phyloP scores from a whole-genome alignment of 2,329 filamentous ascomycete species.

The Paraphaeosphaeria minitans region DNA sequence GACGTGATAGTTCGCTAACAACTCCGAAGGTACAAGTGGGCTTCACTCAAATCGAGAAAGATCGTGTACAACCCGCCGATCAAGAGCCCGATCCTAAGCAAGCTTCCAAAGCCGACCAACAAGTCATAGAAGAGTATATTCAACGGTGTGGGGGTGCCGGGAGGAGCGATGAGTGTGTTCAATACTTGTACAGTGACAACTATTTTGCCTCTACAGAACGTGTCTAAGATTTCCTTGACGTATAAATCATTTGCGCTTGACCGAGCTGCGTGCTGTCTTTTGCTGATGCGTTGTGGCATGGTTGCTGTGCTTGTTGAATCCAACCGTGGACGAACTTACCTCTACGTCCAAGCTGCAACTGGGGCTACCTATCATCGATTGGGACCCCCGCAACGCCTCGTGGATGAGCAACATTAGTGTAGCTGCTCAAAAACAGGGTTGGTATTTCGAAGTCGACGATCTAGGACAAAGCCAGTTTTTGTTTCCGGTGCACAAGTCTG shows the following conservation, averaged over 20 bases:
- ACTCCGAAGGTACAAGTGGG: slow-evolving; percentile 83
- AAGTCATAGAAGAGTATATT: slow-evolving; percentile 39
- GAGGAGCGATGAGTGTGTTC: slow-evolving; percentile 38
- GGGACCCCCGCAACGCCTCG: not conserved
- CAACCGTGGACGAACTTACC: not conserved
- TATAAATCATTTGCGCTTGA: slow-evolving; percentile 25
- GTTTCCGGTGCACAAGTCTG: not conserved
- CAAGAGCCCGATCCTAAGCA: slow-evolving; percentile 36
- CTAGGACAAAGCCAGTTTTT: not conserved
- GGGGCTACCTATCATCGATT: not conserved
- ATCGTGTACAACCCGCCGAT: slow-evolving; percentile 80
- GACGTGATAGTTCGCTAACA: slow-evolving; percentile 31
- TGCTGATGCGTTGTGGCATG: slow-evolving; percentile 19
- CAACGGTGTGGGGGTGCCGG: slow-evolving; percentile 22
- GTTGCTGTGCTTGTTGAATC: slow-evolving; percentile 11
- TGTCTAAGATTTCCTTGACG: slow-evolving; percentile 35
- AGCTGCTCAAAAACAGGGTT: not conserved
- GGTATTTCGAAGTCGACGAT: not conserved
- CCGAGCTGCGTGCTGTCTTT: slow-evolving; percentile 13
- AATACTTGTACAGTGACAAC: slow-evolving; percentile 48
- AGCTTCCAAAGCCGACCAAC: slow-evolving; percentile 40
- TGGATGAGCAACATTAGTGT: not conserved
- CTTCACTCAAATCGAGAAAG: slow-evolving; percentile 94
- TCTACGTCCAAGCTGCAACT: not conserved
- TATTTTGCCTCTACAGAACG: slow-evolving; percentile 40